phyloP scores from a whole-genome alignment of 768 basidiomycete species.

The Psilocybe cubensis region DNA sequence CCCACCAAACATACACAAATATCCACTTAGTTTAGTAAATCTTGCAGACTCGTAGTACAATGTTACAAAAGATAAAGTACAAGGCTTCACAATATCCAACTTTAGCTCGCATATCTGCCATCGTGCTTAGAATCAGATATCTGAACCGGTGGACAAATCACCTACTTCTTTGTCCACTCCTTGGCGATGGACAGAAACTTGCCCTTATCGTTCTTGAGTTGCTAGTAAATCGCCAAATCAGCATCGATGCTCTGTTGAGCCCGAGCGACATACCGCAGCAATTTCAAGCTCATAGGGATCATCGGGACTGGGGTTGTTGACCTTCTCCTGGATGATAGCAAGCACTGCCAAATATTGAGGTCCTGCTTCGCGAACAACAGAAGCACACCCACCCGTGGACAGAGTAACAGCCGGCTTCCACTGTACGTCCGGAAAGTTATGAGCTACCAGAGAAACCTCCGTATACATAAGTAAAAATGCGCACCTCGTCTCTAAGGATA shows the following conservation, averaged over 20 bases:
- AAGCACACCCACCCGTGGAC: constrained; percentile 56
- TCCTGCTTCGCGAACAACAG: not conserved
- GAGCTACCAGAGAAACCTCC: constrained; percentile 11
- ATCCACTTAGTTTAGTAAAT: not conserved
- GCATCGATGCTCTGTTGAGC: too few relatives aligned
- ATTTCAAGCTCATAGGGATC: constrained; percentile 91
- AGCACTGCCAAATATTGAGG: constrained; percentile 54
- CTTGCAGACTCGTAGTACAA: not conserved
- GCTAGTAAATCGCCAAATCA: constrained; percentile 38
- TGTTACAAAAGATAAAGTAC: constrained; percentile 1
- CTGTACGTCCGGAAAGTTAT: constrained; percentile 38
- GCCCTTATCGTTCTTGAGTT: constrained; percentile 74
- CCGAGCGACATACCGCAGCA: constrained; percentile 71
- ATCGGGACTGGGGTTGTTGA: constrained; percentile 87
- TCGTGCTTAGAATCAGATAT: not conserved
- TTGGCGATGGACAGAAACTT: constrained; percentile 80
- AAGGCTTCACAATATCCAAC: not conserved
- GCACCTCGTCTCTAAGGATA: constrained; percentile 80
- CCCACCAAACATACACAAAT: constrained; percentile 15
- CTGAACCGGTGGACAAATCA: not conserved
- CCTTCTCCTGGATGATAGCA: constrained; percentile 76
- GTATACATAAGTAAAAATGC: constrained; percentile 25
- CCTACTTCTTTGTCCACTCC: constrained; percentile 85
- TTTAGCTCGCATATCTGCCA: constrained; percentile 20
- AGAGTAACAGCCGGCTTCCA: constrained; percentile 86